These are phyloP conservation scores for Ophiobolus disseminans DNA, from an alignment of 2,329 filamentous ascomycete genomes.

Conservation along the genomic window DNA sequence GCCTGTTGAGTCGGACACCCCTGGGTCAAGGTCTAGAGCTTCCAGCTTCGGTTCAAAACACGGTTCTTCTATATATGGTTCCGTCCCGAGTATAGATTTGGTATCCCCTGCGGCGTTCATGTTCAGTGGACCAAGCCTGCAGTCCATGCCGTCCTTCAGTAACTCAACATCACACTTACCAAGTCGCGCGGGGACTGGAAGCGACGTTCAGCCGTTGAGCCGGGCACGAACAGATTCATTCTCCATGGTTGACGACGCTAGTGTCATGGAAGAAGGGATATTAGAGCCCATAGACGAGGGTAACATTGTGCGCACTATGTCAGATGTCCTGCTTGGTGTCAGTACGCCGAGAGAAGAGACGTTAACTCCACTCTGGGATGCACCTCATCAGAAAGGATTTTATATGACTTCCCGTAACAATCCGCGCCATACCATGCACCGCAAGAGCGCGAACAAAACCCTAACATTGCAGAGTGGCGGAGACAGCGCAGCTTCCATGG, in stretches of 20 bases:
- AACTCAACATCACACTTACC: conserved; percentile 26
- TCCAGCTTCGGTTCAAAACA: conserved; percentile 29
- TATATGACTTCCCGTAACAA: no score
- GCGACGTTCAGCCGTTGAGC: conserved; percentile 13
- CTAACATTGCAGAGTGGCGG: no score
- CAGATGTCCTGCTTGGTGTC: conserved; percentile 33
- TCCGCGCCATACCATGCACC: no score
- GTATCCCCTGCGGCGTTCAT: conserved; percentile 41
- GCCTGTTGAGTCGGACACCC: conserved; percentile 5
- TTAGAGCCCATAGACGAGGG: conserved; percentile 30
- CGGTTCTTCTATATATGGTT: conserved; percentile 25
- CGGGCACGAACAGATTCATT: conserved; percentile 28
- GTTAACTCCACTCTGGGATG: background rate
- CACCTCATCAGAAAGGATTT: no score
- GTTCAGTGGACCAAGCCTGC: conserved; percentile 44
- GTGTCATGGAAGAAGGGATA: conserved; percentile 26
- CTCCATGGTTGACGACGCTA: conserved; percentile 27
- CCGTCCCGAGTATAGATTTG: conserved; percentile 39
- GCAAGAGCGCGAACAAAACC: no score
- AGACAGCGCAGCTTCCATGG: no score
- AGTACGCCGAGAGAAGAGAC: conserved; percentile 23
- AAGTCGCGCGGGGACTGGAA: conserved; percentile 25
- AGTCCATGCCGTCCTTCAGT: conserved; percentile 31
- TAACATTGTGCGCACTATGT: conserved; percentile 31
- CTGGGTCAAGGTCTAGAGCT: conserved; percentile 20